phyloP scores from a whole-genome alignment of 352 stramenopile species.

The Globisporangium carolinianum region DNA sequence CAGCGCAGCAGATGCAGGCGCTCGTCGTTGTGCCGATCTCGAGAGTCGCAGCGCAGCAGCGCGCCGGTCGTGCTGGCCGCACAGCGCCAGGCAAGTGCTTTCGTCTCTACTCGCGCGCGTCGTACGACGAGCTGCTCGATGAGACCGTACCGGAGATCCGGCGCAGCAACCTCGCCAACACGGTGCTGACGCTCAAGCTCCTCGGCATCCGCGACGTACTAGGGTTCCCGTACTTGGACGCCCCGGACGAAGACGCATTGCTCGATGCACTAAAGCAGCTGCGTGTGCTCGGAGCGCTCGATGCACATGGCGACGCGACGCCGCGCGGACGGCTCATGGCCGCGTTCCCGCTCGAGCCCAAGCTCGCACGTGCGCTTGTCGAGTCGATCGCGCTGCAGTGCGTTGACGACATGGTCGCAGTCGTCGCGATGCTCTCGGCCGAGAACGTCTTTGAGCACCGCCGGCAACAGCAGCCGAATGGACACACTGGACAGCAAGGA shows the following conservation, averaged over 20 bases:
- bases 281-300: constrained; percentile 54
- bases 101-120: constrained; percentile 96
- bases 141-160: constrained; percentile 99
- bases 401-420: constrained; percentile 47
- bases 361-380: constrained; percentile 54
- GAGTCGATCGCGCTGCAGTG: constrained; percentile 55
- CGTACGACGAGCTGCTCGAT: constrained; percentile 94
- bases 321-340: constrained; percentile 72
- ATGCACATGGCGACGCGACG: constrained; percentile 43
- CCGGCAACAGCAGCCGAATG: constrained; percentile 1
- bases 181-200: constrained; percentile 89
- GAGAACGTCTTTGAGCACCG: constrained; percentile 66
- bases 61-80: constrained; percentile 92
- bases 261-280: constrained; percentile 76
- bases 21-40: constrained; percentile 95
- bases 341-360: constrained; percentile 78
- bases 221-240: constrained; percentile 62
- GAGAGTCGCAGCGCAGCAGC: constrained; percentile 90
- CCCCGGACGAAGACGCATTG: constrained; percentile 57
- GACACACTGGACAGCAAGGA: constrained; percentile 10
- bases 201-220: constrained; percentile 70
- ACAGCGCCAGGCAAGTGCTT: constrained; percentile 98
- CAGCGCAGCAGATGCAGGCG: constrained; percentile 62
- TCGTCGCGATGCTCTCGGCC: constrained; percentile 82
- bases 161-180: constrained; percentile 90